These are phyloP conservation scores for Juncus inflexus DNA, from an alignment of 176 grass and related monocot species.

Conservation along the genomic window DNA sequence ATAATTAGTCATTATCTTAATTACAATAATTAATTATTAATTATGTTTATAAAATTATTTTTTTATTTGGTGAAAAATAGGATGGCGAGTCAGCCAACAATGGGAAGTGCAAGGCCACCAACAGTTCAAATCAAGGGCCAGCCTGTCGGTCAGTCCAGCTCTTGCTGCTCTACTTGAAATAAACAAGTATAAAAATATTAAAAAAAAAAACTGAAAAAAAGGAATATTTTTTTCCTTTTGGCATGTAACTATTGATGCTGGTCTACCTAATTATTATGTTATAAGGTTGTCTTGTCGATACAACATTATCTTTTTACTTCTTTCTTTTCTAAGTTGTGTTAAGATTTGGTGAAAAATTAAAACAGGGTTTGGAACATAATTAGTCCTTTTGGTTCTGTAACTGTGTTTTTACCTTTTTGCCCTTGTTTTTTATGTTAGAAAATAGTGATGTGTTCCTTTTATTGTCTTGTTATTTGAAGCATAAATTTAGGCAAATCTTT, in stretches of 20 bases:
- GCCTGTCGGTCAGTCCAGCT: constrained; percentile 42
- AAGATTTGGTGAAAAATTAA: constrained; percentile 12
- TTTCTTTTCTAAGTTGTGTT: constrained; percentile 21
- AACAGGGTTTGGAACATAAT: constrained; percentile 27
- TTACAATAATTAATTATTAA: background rate
- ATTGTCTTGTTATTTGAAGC: no score
- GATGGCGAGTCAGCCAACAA: constrained; percentile 70
- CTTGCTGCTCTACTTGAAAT: constrained; percentile 56
- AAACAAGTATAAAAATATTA: background rate
- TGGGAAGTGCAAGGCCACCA: constrained; percentile 30
- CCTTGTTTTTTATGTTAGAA: constrained; percentile 7
- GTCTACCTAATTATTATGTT: constrained; percentile 9
- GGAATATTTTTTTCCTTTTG: constrained; percentile 19
- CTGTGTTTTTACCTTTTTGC: constrained; percentile 12
- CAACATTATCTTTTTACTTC: constrained; percentile 18
- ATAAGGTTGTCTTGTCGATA: constrained; percentile 28
- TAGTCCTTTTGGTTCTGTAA: constrained; percentile 19
- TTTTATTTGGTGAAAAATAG: constrained; percentile 24
- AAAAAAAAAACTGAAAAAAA: background rate
- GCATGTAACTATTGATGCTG: constrained; percentile 34
- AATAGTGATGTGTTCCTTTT: no score
- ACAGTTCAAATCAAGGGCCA: constrained; percentile 59
- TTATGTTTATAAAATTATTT: background rate
- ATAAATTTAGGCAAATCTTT: no score
- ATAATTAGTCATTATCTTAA: background rate